These are phyloP conservation scores for Moesziomyces sp. DNA, from an alignment of 1,284 basidiomycete species.

Conservation along the genomic window DNA sequence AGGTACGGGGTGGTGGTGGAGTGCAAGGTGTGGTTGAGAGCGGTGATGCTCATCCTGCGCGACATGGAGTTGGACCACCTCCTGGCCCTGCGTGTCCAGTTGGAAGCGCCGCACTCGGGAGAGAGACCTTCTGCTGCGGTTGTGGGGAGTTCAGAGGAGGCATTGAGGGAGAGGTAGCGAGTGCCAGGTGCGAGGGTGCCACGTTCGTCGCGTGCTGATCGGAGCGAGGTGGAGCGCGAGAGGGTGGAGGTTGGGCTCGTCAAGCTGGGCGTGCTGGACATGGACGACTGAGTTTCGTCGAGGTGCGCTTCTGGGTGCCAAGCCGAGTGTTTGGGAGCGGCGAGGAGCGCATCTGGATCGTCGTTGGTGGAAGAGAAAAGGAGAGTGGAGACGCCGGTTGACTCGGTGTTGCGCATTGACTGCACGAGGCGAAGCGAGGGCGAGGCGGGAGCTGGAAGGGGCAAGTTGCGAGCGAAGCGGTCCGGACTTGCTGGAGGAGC, in stretches of 20 bases:
- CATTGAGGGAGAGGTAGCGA: conserved; percentile 27
- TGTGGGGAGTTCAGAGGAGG: conserved; percentile 22
- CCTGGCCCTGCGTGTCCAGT: conserved; percentile 30
- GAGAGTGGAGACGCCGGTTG: conserved; percentile 1
- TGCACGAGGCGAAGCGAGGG: conserved; percentile 9
- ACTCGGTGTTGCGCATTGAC: conserved; percentile 10
- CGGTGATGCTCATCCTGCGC: conserved; percentile 37
- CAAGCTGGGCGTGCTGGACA: conserved; percentile 41
- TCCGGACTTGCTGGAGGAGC: conserved; percentile 13
- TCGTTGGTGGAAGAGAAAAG: conserved; percentile 8
- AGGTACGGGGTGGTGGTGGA: conserved; percentile 51
- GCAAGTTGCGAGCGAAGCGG: conserved; percentile 7
- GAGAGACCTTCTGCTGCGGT: conserved; percentile 8
- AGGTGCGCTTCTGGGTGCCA: not conserved
- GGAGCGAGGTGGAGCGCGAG: conserved; percentile 39
- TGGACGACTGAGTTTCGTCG: conserved; percentile 16
- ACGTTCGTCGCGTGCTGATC: conserved; percentile 25
- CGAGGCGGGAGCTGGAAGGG: conserved; percentile 8
- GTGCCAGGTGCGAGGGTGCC: conserved; percentile 10
- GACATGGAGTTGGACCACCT: conserved; percentile 45
- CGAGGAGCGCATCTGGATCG: not conserved
- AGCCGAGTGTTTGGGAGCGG: not conserved
- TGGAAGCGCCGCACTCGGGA: conserved; percentile 8
- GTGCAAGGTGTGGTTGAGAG: conserved; percentile 36
- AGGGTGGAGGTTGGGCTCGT: conserved; percentile 29